These are phyloP conservation scores for Podila verticillata DNA, from an alignment of 192 early-diverging fungal genomes.

Conservation along the genomic window DNA sequence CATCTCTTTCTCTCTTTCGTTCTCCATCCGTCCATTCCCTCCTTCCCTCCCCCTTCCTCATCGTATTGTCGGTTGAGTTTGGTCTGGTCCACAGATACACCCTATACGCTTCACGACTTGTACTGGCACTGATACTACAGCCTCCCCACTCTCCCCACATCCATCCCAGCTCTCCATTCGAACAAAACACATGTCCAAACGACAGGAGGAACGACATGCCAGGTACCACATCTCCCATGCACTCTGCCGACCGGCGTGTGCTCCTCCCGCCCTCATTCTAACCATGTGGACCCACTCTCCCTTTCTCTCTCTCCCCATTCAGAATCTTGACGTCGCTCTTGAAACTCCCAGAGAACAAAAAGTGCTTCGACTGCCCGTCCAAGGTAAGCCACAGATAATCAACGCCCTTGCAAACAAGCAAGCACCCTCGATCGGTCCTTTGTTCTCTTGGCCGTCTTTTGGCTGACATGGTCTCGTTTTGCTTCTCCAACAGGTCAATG, in stretches of 20 bases:
- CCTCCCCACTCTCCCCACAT: not conserved
- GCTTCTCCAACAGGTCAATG: conserved; percentile 53
- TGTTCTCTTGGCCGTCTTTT: not conserved
- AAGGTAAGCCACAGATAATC: conserved; percentile 39
- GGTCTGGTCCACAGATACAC: not conserved
- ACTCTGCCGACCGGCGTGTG: no score
- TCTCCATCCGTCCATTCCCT: conserved; percentile 1
- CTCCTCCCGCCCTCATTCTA: not conserved
- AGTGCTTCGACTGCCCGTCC: conserved; percentile 63
- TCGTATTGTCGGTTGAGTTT: not conserved
- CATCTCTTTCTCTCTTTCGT: not conserved
- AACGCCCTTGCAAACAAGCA: not conserved
- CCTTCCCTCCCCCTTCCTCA: not conserved
- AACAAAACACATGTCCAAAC: conserved; percentile 52
- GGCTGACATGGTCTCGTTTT: not conserved
- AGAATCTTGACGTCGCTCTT: conserved; percentile 53
- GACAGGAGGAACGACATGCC: conserved; percentile 50
- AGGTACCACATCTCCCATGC: conserved; percentile 12
- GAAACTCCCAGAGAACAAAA: conserved; percentile 60
- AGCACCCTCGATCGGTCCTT: not conserved
- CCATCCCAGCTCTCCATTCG: not conserved
- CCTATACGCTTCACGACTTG: no score
- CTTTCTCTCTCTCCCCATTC: not conserved
- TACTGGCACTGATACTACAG: not conserved
- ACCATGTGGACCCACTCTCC: not conserved